Evolutionary conservation across 2,329 filamentous ascomycete genomes (phyloP).

Genomic region (Rhynchosporium graminicola): DNA sequence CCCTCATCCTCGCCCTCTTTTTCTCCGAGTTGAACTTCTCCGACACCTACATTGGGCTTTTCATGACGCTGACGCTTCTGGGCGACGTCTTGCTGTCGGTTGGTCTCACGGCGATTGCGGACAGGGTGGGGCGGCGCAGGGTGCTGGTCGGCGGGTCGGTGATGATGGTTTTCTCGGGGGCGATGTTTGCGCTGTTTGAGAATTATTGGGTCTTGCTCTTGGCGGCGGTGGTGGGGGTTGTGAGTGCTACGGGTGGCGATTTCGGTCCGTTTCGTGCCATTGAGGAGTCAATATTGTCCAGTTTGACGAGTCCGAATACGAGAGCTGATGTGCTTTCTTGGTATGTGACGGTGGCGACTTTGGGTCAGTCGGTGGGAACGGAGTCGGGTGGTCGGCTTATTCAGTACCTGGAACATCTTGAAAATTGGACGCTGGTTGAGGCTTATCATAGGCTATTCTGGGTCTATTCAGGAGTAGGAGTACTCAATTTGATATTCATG

Average conservation of each 20-base stretch:
- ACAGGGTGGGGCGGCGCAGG: constrained; percentile 53
- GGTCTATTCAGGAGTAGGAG: constrained; percentile 55
- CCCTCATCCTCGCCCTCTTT: constrained; percentile 57
- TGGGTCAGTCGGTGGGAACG: constrained; percentile 60
- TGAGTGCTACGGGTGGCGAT: constrained; percentile 61
- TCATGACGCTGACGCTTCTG: constrained; percentile 63
- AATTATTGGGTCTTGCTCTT: constrained; percentile 59
- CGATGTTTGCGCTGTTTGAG: constrained; percentile 52
- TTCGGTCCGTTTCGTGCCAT: constrained; percentile 63
- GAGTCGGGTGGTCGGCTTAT: constrained; percentile 60
- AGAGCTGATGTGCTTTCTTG: constrained; percentile 59
- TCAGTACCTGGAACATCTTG: constrained; percentile 47
- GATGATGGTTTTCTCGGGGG: constrained; percentile 56
- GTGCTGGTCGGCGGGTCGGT: constrained; percentile 54
- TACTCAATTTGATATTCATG: constrained; percentile 56
- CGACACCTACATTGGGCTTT: constrained; percentile 57
- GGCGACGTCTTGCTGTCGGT: constrained; percentile 62
- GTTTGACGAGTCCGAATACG: constrained; percentile 48
- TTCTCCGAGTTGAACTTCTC: constrained; percentile 52
- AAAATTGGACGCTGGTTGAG: constrained; percentile 47
- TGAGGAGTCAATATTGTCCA: constrained; percentile 59
- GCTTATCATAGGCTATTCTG: constrained; percentile 59
- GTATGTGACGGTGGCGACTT: constrained; percentile 58
- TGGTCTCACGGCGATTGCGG: constrained; percentile 58
- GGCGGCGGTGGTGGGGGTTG: constrained; percentile 60